Evolutionary conservation across 176 grass and related monocot genomes (phyloP).

Genomic region (Raddia guianensis): DNA sequence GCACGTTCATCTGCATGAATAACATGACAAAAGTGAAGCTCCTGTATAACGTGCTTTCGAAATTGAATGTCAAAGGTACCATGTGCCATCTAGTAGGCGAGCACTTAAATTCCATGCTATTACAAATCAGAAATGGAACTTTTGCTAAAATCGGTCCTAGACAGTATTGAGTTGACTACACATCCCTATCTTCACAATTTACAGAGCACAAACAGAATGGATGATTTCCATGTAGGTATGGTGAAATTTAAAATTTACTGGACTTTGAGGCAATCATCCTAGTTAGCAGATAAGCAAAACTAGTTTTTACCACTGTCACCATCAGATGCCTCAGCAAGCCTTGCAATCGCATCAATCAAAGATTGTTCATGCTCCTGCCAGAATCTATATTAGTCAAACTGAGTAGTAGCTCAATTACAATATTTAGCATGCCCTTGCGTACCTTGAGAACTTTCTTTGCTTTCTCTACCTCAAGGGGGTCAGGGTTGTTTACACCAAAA

Average conservation of each 20-base stretch:
- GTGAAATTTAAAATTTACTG: constrained; percentile 10
- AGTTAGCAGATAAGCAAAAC: constrained; percentile 23
- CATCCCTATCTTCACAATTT: background rate
- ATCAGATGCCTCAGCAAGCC: constrained; percentile 84
- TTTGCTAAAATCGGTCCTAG: background rate
- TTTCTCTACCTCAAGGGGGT: constrained; percentile 88
- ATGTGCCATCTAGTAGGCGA: background rate
- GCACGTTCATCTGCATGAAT: constrained; percentile 50
- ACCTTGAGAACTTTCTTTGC: constrained; percentile 95
- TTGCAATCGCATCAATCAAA: constrained; percentile 85
- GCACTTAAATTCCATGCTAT: background rate
- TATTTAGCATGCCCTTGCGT: constrained; percentile 22
- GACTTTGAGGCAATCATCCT: background rate
- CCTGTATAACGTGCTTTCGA: background rate
- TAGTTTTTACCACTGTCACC: constrained; percentile 93
- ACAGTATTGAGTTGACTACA: background rate
- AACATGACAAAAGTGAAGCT: background rate
- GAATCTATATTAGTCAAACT: constrained; percentile 12
- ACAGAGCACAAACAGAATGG: background rate
- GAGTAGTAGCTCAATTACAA: constrained; percentile 28
- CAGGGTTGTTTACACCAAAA: constrained; percentile 66
- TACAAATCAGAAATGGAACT: background rate
- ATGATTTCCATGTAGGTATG: constrained; percentile 1
- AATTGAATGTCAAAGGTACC: background rate
- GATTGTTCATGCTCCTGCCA: constrained; percentile 92